Evolutionary conservation across 768 basidiomycete genomes (phyloP).

Genomic region (Mycena metata): DNA sequence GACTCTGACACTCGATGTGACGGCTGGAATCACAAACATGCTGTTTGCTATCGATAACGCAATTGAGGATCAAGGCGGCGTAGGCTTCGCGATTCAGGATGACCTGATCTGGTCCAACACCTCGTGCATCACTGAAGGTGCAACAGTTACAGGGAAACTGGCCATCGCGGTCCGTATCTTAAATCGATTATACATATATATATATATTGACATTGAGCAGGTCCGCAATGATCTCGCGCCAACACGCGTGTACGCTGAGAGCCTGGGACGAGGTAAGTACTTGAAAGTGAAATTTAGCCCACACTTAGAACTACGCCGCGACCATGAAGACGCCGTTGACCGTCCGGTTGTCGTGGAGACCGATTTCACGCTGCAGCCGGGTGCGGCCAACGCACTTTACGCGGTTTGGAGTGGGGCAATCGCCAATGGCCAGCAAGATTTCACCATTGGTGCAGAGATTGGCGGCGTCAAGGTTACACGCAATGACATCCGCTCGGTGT

Average conservation of each 20-base stretch:
- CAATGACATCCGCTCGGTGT: no score
- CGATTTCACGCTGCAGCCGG: background rate
- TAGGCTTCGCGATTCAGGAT: constrained; percentile 7
- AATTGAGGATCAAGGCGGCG: constrained; percentile 10
- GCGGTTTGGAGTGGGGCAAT: background rate
- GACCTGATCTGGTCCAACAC: background rate
- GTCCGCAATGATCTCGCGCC: background rate
- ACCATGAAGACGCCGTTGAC: no score
- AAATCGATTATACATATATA: no score
- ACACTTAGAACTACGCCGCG: no score
- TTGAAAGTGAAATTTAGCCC: no score
- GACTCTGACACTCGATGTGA: background rate
- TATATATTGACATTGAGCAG: background rate
- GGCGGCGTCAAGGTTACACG: no score
- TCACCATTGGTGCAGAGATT: background rate
- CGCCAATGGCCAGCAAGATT: background rate
- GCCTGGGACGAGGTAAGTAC: background rate
- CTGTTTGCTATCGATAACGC: constrained; percentile 1
- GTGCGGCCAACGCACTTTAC: background rate
- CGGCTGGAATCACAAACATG: background rate
- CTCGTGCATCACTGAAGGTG: background rate
- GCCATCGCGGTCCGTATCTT: constrained; percentile 4
- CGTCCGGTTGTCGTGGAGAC: background rate
- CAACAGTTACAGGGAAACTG: background rate
- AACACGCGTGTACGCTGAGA: constrained; percentile 1